phyloP scores from a whole-genome alignment of 495 filamentous ascomycete genomes.

The Penicillium waksmanii region DNA sequence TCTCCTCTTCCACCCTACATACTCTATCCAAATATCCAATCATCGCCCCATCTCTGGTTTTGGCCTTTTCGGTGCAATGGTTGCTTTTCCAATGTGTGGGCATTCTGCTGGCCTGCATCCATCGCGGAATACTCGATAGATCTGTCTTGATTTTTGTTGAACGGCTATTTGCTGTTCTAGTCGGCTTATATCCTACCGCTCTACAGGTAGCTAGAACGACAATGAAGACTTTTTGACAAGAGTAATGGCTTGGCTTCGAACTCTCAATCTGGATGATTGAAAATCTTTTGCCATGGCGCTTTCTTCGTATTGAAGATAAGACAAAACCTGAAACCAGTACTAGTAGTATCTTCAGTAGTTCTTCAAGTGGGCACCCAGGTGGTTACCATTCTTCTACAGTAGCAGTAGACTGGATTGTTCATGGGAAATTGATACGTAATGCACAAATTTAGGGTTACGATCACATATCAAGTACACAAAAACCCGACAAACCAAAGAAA shows the following conservation, averaged over 20 bases:
- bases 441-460: constrained; percentile 24
- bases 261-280: not conserved
- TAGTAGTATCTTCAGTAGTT: too few species aligned
- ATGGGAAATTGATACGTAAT: constrained; percentile 12
- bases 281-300: not conserved
- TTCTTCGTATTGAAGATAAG: too few species aligned
- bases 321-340: too few species aligned
- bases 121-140: constrained; percentile 28
- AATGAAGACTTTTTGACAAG: constrained; percentile 7
- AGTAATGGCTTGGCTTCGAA: not conserved
- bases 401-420: not conserved
- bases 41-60: not conserved
- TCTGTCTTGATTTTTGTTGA: constrained; percentile 16
- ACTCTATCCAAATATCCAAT: constrained; percentile 26
- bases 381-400: not conserved
- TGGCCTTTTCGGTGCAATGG: constrained; percentile 5
- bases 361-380: not conserved
- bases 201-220: not conserved
- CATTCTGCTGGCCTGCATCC: constrained; percentile 15
- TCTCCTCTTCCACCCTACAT: constrained; percentile 12
- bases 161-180: constrained; percentile 2
- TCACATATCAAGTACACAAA: constrained; percentile 23
- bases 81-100: constrained; percentile 15
- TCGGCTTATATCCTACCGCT: not conserved
- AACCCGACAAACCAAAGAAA: constrained; percentile 18